phyloP scores from a whole-genome alignment of 805 yeast species.

The Candida pseudoglaebosa region DNA sequence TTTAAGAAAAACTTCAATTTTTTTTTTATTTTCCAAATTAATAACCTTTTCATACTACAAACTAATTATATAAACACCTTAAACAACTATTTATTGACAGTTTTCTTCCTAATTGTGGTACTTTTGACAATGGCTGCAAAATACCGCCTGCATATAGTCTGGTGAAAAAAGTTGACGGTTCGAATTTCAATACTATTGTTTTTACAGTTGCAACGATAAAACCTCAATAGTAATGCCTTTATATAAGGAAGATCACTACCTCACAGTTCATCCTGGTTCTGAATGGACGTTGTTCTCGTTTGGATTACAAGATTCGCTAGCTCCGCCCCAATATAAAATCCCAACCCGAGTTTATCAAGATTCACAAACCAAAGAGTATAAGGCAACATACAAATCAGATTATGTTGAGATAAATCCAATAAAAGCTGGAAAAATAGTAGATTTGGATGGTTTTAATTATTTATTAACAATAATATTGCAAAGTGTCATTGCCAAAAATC shows the following conservation, averaged over 20 bases:
- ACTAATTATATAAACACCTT: too few species aligned
- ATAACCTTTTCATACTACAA: too few species aligned
- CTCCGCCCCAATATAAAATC: conserved; percentile 70
- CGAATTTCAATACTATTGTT: neutral
- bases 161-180: neutral
- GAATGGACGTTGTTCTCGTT: conserved; percentile 68
- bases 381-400: conserved; percentile 22
- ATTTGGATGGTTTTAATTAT: conserved; percentile 68
- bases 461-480: conserved; percentile 45
- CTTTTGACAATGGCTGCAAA: too few species aligned
- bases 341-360: conserved; percentile 73
- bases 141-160: neutral
- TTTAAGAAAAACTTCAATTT: too few species aligned
- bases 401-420: conserved; percentile 58
- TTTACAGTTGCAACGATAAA: too few species aligned
- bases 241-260: conserved; percentile 41
- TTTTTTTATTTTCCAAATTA: too few species aligned
- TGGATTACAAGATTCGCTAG: conserved; percentile 71
- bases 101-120: too few species aligned
- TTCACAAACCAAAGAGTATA: conserved; percentile 31
- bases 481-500: conserved; percentile 34
- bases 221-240: conserved; percentile 31
- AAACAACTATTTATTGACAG: too few species aligned
- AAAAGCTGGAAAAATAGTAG: conserved; percentile 55
- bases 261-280: conserved; percentile 78